These are phyloP conservation scores for Aureobasidium sp. DNA, from an alignment of 2,329 filamentous ascomycete genomes.

Conservation along the genomic window DNA sequence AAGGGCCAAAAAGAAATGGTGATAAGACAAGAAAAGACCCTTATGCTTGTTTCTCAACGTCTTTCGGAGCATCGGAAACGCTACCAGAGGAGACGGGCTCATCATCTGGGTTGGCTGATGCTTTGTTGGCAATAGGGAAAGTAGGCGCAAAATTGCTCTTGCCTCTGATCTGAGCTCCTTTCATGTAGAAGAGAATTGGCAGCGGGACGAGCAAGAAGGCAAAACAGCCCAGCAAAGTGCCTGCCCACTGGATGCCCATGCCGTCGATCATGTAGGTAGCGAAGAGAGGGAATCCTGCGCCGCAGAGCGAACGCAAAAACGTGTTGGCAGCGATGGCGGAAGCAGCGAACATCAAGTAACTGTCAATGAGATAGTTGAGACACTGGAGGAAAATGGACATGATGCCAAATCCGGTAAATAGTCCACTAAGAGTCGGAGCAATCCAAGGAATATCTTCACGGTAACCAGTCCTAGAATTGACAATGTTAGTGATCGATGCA, in stretches of 20 bases:
- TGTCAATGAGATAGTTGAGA: constrained; percentile 52
- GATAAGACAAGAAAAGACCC: background rate
- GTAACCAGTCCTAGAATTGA: constrained; percentile 23
- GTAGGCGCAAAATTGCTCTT: constrained; percentile 36
- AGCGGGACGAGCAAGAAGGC: constrained; percentile 35
- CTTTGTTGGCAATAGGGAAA: constrained; percentile 14
- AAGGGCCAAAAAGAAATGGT: background rate
- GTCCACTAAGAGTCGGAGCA: constrained; percentile 32
- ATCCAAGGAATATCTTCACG: constrained; percentile 31
- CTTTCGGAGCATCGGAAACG: background rate
- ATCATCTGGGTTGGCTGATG: background rate
- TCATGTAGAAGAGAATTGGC: constrained; percentile 36
- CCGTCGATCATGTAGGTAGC: constrained; percentile 45
- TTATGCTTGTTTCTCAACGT: constrained; percentile 13
- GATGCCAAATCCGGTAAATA: constrained; percentile 49
- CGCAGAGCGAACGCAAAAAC: constrained; percentile 42
- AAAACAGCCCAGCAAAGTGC: constrained; percentile 37
- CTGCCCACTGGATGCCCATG: constrained; percentile 42
- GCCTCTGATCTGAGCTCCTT: constrained; percentile 35
- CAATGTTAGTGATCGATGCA: no score
- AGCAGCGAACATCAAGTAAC: constrained; percentile 50
- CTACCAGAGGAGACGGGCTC: background rate
- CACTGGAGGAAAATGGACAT: constrained; percentile 49
- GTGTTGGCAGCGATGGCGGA: constrained; percentile 49
- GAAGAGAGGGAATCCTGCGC: constrained; percentile 44